Percentiles rank a stretch among this genome's conserved stretches.
Conservation (phyloP, 2,329 filamentous ascomycete species). For the Amauroascus verrucosus region DNA sequence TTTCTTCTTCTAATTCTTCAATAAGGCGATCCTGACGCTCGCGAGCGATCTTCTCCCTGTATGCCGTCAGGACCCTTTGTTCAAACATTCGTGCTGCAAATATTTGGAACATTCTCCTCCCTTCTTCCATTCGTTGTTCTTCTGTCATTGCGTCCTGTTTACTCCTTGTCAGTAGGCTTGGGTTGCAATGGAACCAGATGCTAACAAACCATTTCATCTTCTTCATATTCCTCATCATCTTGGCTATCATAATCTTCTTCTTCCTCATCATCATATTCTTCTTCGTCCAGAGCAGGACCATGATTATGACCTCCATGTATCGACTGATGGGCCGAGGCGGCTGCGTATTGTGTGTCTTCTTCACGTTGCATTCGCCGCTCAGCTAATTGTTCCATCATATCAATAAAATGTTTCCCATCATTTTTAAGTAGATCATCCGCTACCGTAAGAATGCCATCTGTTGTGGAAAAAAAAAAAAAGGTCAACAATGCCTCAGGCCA, state of each 20-base stretch:
- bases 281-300: slow-evolving; percentile 60
- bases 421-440: slow-evolving; percentile 98
- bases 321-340: slow-evolving; percentile 48
- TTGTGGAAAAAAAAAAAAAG: slow-evolving; percentile 18
- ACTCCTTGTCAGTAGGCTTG: slow-evolving; percentile 26
- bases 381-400: slow-evolving; percentile 99
- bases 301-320: slow-evolving; percentile 64
- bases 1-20: slow-evolving; percentile 82
- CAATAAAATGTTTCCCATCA: slow-evolving; percentile 98
- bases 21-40: slow-evolving; percentile 86
- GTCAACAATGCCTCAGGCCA: slow-evolving; percentile 9
- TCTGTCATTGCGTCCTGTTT: slow-evolving; percentile 87
- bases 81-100: slow-evolving; percentile 99
- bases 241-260: slow-evolving; percentile 58
- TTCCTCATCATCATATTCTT: slow-evolving; percentile 64
- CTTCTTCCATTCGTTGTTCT: slow-evolving; percentile 98
- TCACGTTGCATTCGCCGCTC: slow-evolving; percentile 95
- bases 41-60: slow-evolving; percentile 89
- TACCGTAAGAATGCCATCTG: slow-evolving; percentile 92
- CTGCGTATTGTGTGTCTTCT: slow-evolving; percentile 68
- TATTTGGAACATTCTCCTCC: slow-evolving; percentile 97
- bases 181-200: slow-evolving; percentile 2
- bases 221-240: slow-evolving; percentile 55
- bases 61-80: slow-evolving; percentile 90
- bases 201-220: slow-evolving; percentile 51